Evolutionary conservation across 257 asterid species (phyloP).

Genomic region (Leptodermis oblonga): DNA sequence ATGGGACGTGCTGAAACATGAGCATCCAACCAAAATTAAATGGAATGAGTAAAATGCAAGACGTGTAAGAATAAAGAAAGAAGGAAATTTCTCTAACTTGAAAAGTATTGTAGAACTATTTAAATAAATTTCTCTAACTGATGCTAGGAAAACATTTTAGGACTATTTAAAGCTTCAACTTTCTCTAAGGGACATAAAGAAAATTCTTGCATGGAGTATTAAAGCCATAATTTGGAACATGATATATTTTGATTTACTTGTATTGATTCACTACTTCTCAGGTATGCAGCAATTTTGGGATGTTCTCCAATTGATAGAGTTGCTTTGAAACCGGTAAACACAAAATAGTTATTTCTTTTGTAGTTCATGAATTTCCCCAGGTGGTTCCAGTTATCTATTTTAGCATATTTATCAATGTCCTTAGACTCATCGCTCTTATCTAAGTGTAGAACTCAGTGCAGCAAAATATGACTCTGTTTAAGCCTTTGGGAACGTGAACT

Average conservation of each 20-base stretch:
- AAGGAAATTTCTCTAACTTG: no score
- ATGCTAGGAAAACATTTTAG: not conserved
- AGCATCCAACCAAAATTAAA: not conserved
- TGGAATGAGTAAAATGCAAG: not conserved
- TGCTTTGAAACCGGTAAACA: slow-evolving; percentile 73
- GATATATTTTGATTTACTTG: slow-evolving; percentile 20
- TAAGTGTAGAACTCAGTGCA: not conserved
- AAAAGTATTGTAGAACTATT: no score
- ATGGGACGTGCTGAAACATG: not conserved
- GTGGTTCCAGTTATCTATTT: not conserved
- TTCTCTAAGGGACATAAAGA: not conserved
- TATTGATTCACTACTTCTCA: slow-evolving; percentile 29
- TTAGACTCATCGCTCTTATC: not conserved
- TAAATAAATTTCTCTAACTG: not conserved
- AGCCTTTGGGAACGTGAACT: not conserved
- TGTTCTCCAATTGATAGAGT: slow-evolving; percentile 65
- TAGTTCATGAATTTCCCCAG: slow-evolving; percentile 5
- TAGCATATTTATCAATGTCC: not conserved
- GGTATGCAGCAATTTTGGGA: slow-evolving; percentile 97
- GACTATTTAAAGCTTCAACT: not conserved
- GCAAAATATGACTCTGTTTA: not conserved
- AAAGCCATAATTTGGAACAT: slow-evolving; percentile 11
- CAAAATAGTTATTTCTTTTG: slow-evolving; percentile 5
- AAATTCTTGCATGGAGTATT: not conserved
- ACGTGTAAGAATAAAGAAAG: no score